phyloP scores from a whole-genome alignment of 2,329 filamentous ascomycete genomes.

The Anthostomella pinea region DNA sequence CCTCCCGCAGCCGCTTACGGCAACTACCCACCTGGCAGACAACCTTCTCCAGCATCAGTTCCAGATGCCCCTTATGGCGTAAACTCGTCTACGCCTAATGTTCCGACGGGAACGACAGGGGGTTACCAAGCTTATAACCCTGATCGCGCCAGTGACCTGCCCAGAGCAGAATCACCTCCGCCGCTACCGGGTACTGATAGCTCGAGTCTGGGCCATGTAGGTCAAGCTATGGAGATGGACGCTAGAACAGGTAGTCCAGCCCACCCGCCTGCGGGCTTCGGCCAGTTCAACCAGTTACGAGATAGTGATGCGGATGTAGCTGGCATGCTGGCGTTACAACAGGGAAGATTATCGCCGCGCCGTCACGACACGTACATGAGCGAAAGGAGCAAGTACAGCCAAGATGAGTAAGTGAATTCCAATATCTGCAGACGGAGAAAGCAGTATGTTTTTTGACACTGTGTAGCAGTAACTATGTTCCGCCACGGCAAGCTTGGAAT shows the following conservation, averaged over 20 bases:
- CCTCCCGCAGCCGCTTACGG: conserved; percentile 26
- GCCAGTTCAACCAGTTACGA: conserved; percentile 46
- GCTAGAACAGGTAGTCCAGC: conserved; percentile 57
- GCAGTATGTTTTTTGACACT: no score
- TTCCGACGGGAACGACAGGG: conserved; percentile 30
- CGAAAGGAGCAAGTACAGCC: conserved; percentile 70
- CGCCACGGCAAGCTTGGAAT: conserved; percentile 56
- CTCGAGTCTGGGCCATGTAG: conserved; percentile 38
- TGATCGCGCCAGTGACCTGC: conserved; percentile 43
- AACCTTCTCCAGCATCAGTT: conserved; percentile 38
- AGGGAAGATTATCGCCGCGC: conserved; percentile 40
- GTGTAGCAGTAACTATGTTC: conserved; percentile 50
- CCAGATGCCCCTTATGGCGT: conserved; percentile 35
- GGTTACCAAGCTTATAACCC: conserved; percentile 44
- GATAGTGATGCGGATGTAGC: conserved; percentile 71
- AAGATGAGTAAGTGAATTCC: conserved; percentile 75
- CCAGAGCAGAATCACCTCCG: conserved; percentile 63
- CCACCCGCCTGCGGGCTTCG: conserved; percentile 40
- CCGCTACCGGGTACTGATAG: conserved; percentile 50
- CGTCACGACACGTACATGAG: conserved; percentile 54
- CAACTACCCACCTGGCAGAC: conserved; percentile 30
- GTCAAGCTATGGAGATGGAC: conserved; percentile 79
- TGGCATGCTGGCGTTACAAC: conserved; percentile 71
- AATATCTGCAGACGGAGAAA: no score
- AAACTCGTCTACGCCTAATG: conserved; percentile 37